Conservation (phyloP, 495 filamentous ascomycete species). For the Staphylotrichum longicolle region DNA sequence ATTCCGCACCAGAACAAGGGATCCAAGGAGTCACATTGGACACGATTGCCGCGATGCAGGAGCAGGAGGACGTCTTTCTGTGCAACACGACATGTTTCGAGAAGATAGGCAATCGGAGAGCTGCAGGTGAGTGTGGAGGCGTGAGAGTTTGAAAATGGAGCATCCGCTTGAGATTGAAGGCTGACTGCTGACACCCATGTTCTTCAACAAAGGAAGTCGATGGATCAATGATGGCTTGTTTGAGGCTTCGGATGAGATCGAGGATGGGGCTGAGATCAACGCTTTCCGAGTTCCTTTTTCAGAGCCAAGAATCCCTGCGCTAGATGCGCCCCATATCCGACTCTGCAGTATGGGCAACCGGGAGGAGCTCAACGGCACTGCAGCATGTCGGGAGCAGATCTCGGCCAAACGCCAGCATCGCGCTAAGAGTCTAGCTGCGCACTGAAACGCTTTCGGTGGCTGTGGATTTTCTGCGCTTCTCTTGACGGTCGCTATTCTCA, state of each 20-base stretch:
- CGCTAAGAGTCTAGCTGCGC: not conserved
- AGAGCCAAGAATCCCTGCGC: no score
- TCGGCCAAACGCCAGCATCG: not conserved
- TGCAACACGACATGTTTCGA: conserved; percentile 10
- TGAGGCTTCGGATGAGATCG: no score
- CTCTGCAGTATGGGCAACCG: not conserved
- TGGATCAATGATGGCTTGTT: not conserved
- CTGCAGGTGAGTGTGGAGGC: not conserved
- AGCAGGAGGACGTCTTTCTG: not conserved
- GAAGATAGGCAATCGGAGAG: not conserved
- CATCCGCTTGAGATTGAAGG: no score
- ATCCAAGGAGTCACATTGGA: no score
- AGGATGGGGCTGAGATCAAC: no score
- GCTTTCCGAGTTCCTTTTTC: no score
- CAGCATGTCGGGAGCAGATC: not conserved
- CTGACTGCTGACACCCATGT: not conserved
- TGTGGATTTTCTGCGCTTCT: conserved; percentile 12
- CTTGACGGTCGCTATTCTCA: conserved; percentile 7
- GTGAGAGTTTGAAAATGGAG: no score
- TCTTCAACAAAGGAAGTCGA: not conserved
- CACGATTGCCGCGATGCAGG: no score
- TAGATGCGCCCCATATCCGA: not conserved
- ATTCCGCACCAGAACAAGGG: no score
- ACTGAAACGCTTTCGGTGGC: not conserved
- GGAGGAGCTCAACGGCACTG: not conserved